Evolutionary conservation across 2,329 filamentous ascomycete genomes (phyloP), one percentile per base, ranked within the genome.

Genomic region (Orbilia quercus): DNA sequence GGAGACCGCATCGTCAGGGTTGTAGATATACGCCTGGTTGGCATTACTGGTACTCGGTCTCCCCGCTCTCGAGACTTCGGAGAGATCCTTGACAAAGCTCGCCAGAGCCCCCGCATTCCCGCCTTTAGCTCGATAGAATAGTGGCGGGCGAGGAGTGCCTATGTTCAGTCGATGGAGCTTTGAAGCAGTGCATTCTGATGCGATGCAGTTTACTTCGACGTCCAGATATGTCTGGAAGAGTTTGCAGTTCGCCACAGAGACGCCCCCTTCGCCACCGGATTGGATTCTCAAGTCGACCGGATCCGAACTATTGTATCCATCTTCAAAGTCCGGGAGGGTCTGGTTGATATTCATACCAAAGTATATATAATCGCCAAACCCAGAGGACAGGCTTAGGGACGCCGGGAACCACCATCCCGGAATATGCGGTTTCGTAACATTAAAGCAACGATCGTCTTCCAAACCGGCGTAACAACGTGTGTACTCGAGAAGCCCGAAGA

Each of bases 21-120:
- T 54, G 28, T 38, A 54, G 18, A 54, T 54, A 16, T 54, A 54
- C n/a, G 14, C 50, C 7, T 54, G 50, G 18, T 54, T 54, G 16
- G 18, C 7, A 16, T 54, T 54, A 28, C 50, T 54, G 36, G 12
- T 34, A 14, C 16, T 20, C 7, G 50, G 50, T 36, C 38, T 54
- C n/a, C 50, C 50, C 20, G 50, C 3, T 38, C 36, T 54, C 36
- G 50, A 18, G 16, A 54, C 50, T 34, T 11, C 9, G 5, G 50
- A 1, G 28, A 54, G 22, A 36, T 54, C 50, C 2, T 11, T 54
- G n/a, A 54, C 16, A 22, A 54, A 54, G 50, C 38, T 54, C n/a
- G 50, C n/a, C 7, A 54, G 6, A 23, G 50, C 22, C 5, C 50
- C 50, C 9, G 12, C 7, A 4, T 14, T 38, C 7, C 50, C 50